Evolutionary conservation across 2,329 filamentous ascomycete genomes (phyloP).

Genomic region (Trichophyton equinum): DNA sequence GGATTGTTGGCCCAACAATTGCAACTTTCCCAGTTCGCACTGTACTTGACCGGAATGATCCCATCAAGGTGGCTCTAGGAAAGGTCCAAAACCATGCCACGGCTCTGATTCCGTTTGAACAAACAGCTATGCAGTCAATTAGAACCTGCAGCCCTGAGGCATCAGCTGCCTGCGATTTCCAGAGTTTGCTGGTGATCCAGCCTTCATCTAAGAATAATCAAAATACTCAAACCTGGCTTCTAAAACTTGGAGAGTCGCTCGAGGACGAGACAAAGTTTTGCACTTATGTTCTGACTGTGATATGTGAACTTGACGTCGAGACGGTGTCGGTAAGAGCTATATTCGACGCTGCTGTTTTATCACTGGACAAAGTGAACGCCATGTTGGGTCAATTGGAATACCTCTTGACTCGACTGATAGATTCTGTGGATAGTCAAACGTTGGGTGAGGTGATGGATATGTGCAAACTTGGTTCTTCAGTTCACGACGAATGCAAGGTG

Average conservation of each 20-base stretch:
- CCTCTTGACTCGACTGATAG: neutral
- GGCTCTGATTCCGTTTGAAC: constrained; percentile 39
- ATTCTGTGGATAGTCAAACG: neutral
- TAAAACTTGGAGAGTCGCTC: neutral
- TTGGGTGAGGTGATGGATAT: neutral
- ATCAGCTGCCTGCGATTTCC: constrained; percentile 28
- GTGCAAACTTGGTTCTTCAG: neutral
- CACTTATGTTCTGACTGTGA: constrained; percentile 7
- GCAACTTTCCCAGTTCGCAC: constrained; percentile 33
- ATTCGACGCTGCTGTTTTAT: neutral
- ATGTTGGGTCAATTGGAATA: neutral
- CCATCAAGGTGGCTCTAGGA: constrained; percentile 40
- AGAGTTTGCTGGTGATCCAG: constrained; percentile 29
- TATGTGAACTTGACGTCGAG: constrained; percentile 7
- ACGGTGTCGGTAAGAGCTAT: neutral
- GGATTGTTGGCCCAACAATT: constrained; percentile 30
- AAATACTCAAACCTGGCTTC: neutral
- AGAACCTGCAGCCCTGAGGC: constrained; percentile 37
- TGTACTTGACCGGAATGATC: constrained; percentile 20
- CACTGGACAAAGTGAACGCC: neutral
- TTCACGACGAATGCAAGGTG: neutral
- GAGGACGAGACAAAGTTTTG: constrained; percentile 5
- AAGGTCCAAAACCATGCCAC: neutral
- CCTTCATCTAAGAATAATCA: constrained; percentile 1
- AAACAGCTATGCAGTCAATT: constrained; percentile 39